A percentile compares a stretch with the other conserved stretches of the same genome.
Conservation (phyloP, 176 grass and related monocot genomes). For the Oryza meyeriana region DNA sequence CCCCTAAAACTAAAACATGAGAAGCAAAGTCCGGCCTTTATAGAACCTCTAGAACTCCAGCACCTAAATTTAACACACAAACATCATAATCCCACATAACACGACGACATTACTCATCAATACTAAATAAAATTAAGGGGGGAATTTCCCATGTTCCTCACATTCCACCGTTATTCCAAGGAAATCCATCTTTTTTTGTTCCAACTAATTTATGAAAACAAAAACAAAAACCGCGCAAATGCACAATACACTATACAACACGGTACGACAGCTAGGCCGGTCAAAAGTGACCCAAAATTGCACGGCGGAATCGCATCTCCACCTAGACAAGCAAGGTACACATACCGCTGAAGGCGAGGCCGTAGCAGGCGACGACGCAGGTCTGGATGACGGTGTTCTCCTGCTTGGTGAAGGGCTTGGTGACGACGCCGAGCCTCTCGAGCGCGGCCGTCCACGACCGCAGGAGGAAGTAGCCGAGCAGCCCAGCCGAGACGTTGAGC, state of each 20-base stretch:
- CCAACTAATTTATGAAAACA: neutral
- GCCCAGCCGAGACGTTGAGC: slow-evolving; percentile 68
- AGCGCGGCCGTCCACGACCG: slow-evolving; percentile 56
- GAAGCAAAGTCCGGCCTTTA: neutral
- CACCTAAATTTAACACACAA: neutral
- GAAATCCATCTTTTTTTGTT: neutral
- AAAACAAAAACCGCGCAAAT: neutral
- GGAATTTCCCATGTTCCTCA: neutral
- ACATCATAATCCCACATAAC: neutral
- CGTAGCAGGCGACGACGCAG: slow-evolving; percentile 86
- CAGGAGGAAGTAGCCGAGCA: slow-evolving; percentile 72
- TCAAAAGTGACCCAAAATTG: neutral
- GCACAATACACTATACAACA: neutral
- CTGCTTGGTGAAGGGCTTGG: slow-evolving; percentile 81
- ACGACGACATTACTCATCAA: neutral
- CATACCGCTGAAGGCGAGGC: slow-evolving; percentile 77
- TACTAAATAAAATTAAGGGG: neutral
- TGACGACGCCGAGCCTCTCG: slow-evolving; percentile 34
- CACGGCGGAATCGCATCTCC: slow-evolving; percentile 10
- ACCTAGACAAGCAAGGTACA: neutral
- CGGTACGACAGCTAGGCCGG: neutral
- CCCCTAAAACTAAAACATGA: neutral
- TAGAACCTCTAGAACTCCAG: neutral
- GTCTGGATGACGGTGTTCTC: slow-evolving; percentile 96
- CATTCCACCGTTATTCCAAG: neutral